Conservation (phyloP, 257 asterid genomes). For the Sherardia arvensis region DNA sequence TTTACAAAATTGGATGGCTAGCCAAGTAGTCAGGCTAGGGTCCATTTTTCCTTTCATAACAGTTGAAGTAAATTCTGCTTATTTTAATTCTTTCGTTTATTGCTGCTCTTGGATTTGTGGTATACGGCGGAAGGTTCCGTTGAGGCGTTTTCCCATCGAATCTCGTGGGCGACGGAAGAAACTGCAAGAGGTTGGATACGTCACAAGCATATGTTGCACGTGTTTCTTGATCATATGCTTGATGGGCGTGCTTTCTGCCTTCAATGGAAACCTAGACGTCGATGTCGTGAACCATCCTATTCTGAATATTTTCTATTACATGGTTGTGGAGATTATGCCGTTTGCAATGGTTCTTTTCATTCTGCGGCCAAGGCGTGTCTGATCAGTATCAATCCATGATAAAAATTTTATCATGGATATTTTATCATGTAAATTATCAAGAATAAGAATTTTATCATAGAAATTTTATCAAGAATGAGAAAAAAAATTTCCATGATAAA, state of each 20-base stretch:
- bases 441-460: too few relatives aligned
- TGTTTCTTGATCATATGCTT: slow-evolving; percentile 37
- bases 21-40: too few relatives aligned
- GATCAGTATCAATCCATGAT: slow-evolving; percentile 67
- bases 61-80: too few relatives aligned
- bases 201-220: slow-evolving; percentile 32
- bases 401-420: too few relatives aligned
- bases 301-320: slow-evolving; percentile 24
- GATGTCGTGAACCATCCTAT: slow-evolving; percentile 27
- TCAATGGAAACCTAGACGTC: slow-evolving; percentile 19
- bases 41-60: too few relatives aligned
- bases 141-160: slow-evolving; percentile 33
- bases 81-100: slow-evolving; percentile 28
- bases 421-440: too few relatives aligned
- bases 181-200: slow-evolving; percentile 37
- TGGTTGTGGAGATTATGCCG: slow-evolving; percentile 70
- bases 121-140: slow-evolving; percentile 38
- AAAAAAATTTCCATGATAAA: too few relatives aligned
- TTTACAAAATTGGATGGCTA: too few relatives aligned
- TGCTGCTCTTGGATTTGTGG: slow-evolving; percentile 34
- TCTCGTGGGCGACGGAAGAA: slow-evolving; percentile 31
- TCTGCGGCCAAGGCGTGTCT: slow-evolving; percentile 50
- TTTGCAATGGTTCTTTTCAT: slow-evolving; percentile 61
- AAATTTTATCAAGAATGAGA: too few relatives aligned
- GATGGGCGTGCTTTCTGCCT: slow-evolving; percentile 30